A percentile compares a stretch with the other conserved stretches of the same genome.
Evolutionary conservation across 208 protist genomes (phyloP).

Genomic region (Porcisia deanei): DNA sequence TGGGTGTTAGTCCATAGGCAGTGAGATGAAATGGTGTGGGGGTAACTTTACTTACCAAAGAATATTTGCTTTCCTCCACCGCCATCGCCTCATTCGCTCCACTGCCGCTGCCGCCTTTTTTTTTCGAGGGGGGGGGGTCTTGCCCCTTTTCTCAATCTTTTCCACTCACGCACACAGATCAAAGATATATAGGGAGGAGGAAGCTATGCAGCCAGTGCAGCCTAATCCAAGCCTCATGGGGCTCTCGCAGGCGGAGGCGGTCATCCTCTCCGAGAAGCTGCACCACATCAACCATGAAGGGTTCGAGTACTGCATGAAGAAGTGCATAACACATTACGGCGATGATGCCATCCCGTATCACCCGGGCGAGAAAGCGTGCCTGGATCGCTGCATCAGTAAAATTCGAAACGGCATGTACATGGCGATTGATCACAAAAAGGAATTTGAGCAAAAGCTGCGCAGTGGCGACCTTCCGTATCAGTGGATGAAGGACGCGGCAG

Average conservation of each 20-base stretch:
- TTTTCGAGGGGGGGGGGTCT: not conserved
- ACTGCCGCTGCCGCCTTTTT: not conserved
- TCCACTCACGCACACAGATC: not conserved
- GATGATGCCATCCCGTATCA: constrained; percentile 85
- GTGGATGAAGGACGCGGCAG: constrained; percentile 73
- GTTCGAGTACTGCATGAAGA: constrained; percentile 55
- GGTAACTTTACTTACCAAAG: no score
- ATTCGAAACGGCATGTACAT: constrained; percentile 64
- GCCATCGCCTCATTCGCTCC: no score
- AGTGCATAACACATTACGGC: constrained; percentile 78
- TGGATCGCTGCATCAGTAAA: constrained; percentile 76
- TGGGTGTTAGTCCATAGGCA: no score
- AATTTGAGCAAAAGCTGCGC: constrained; percentile 70
- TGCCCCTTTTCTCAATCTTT: not conserved
- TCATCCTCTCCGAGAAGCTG: constrained; percentile 69
- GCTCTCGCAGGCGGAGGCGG: constrained; percentile 55
- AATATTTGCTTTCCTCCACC: no score
- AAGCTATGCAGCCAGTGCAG: constrained; percentile 61
- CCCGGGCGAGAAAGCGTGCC: constrained; percentile 76
- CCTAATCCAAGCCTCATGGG: constrained; percentile 52
- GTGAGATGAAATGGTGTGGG: no score
- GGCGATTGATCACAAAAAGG: constrained; percentile 55
- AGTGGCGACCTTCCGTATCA: constrained; percentile 71
- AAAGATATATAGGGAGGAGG: not conserved
- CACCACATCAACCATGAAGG: constrained; percentile 61